Conservation (phyloP, 768 basidiomycete species). For the Leccinum pellstonianum region DNA sequence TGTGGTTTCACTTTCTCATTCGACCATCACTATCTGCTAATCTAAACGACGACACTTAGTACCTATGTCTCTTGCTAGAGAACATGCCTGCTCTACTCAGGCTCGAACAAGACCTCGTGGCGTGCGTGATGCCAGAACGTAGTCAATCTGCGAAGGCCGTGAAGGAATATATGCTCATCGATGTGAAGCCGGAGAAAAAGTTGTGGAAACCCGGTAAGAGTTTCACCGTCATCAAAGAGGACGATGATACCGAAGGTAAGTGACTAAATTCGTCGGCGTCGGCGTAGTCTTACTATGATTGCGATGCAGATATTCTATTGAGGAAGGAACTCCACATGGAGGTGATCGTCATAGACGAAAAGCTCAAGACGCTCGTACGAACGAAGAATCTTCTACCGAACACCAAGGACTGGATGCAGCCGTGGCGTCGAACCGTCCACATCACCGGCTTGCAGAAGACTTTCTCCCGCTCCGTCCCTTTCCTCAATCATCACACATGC, state of each 20-base stretch:
- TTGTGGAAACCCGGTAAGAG: neutral
- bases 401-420: neutral
- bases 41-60: neutral
- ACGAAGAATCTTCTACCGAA: neutral
- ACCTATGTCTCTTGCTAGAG: neutral
- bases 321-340: neutral
- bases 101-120: neutral
- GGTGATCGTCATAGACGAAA: neutral
- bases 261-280: no score
- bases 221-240: neutral
- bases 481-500: neutral
- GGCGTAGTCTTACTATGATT: no score
- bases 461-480: neutral
- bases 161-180: neutral
- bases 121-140: neutral
- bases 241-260: neutral
- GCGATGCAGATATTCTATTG: no score
- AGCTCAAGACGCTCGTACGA: neutral
- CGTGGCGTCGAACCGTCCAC: neutral
- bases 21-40: neutral
- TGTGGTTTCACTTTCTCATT: neutral
- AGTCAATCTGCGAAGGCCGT: neutral
- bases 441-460: neutral
- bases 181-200: neutral
- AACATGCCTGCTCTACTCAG: neutral